A percentile compares a stretch with the other conserved stretches of the same genome.
These are phyloP conservation scores for Lablab purpureus DNA, from an alignment of 306 rosid species.

Conservation along the genomic window DNA sequence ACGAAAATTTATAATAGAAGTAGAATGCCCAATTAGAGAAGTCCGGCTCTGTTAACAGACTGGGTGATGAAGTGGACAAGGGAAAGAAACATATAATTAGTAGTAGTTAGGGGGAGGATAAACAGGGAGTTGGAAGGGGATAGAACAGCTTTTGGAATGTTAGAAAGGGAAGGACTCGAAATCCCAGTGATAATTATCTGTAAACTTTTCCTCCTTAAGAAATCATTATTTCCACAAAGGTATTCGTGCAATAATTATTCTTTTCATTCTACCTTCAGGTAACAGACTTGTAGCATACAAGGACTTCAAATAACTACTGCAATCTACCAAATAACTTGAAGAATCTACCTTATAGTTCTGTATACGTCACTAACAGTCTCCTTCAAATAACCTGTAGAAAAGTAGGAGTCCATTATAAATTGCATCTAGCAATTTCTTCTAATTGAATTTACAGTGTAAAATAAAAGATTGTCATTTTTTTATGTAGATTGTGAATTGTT, in stretches of 20 bases:
- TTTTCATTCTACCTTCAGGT: background rate
- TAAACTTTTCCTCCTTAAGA: background rate
- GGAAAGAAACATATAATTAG: background rate
- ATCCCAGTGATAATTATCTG: background rate
- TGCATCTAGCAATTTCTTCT: constrained; percentile 21
- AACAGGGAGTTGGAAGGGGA: background rate
- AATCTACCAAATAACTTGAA: constrained; percentile 41
- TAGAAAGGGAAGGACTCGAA: background rate
- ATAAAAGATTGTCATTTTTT: constrained; percentile 7
- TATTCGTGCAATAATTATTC: background rate
- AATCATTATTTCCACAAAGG: background rate
- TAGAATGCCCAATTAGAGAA: background rate
- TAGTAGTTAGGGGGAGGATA: background rate
- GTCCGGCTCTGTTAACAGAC: background rate
- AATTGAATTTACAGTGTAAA: constrained; percentile 19
- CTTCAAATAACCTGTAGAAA: constrained; percentile 77
- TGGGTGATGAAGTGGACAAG: background rate
- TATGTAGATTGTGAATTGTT: constrained; percentile 11
- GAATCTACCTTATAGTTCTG: constrained; percentile 71
- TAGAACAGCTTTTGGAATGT: background rate
- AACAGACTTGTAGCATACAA: constrained; percentile 7
- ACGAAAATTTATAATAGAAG: background rate
- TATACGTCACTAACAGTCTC: constrained; percentile 59
- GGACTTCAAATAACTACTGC: constrained; percentile 29
- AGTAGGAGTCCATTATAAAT: constrained; percentile 36